Base-by-base conservation (phyloP, 768 basidiomycete genomes). In the Clitopilus hobsonii region DNA sequence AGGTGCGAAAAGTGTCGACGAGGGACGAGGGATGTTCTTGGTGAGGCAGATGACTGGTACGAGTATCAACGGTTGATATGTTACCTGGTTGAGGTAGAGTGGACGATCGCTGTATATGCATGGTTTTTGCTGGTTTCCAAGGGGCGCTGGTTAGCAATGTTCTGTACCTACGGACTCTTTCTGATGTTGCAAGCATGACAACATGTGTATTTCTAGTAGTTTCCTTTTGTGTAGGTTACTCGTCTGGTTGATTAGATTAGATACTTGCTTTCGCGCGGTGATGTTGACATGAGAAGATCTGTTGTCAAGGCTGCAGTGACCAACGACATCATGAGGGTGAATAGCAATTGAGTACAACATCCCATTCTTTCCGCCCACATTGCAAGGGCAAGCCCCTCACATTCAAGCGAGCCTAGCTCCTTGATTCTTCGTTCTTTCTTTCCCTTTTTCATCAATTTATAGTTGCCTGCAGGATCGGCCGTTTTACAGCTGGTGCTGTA, bases 11-110 rank as follows among this genome's bases (percentile, higher is more conserved):
- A 85, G 83, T 54, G 64, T 78, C 25, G 88, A 89, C 59, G 87
- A 89, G 65, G 88, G 85, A 11, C 73, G 85, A 48, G 86, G 83
- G 30, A 80, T 91, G 86, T 88, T 82, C 68, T 71, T 92, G 54
- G 87, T 91, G 47, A 75, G 83, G 62, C 89, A 92, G 66, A 76
- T 92, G 76, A 92, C 91, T 6, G 90, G 88, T 24, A 75, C 68
- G 20, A 62, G 63, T 10, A 23, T 45, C 10, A 45, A 45, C 11
- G 41, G 41, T 3, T 45, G 41, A 45, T 8, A 20, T 18, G 41
- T 45, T 20, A 45, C 41, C 22, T 8, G 22, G 41, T 45, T 2
- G 4, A 36, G 32, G n/a, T 11, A 36, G 32, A 36, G 32, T 6
- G 29, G 29, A 14, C 14, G 29, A 36, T 36, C 32, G 4, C n/a